Evolutionary conservation across 2,329 filamentous ascomycete genomes (phyloP), one percentile per base, ranked within the genome.

Genomic region (Ascomycota sp.): DNA sequence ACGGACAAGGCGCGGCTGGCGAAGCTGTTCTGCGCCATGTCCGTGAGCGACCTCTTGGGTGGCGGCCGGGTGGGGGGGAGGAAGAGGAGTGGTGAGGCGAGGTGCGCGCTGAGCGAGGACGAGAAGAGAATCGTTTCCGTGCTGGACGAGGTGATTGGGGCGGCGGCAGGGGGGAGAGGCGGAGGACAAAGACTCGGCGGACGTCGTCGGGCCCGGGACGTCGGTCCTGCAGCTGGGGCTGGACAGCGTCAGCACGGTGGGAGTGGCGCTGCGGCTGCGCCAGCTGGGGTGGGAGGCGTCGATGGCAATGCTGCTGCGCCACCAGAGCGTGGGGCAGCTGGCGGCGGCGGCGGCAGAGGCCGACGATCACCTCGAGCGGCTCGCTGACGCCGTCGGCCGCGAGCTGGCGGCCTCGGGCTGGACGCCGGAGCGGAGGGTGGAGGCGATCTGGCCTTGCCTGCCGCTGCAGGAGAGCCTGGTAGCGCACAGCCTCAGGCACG

Each of bases 171-270:
- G n/a, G n/a, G n/a, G n/a, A n/a, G n/a, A n/a, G n/a, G n/a, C n/a
- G n/a, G n/a, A n/a, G n/a, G n/a, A n/a, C n/a, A n/a, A n/a, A n/a
- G n/a, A n/a, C n/a, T n/a, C n/a, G n/a, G n/a, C n/a, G n/a, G n/a
- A n/a, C 21, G 24, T 19, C 2, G 23, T 29, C 13, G 19, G 28
- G 13, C 33, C 31, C 3, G 28, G 19, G 9, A 35, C 23, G 8
- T 30, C 31, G n/a, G 9, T 54, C 10, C 54, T 54, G 26, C 44
- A 48, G 29, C 38, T 54, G 11, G 51, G 51, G 0, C 32, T 55
- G 21, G 52, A 55, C 34, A 54, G 51, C 35, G 36, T 55, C 5
- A 47, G 41, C 25, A 47, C 45, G 10, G 52, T 55, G 20, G 45
- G 43, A 20, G 35, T 55, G n/a, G 46, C 48, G 1, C 42, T 50